Conservation (phyloP, 2,329 filamentous ascomycete genomes). For the Aspergillus neotritici region DNA sequence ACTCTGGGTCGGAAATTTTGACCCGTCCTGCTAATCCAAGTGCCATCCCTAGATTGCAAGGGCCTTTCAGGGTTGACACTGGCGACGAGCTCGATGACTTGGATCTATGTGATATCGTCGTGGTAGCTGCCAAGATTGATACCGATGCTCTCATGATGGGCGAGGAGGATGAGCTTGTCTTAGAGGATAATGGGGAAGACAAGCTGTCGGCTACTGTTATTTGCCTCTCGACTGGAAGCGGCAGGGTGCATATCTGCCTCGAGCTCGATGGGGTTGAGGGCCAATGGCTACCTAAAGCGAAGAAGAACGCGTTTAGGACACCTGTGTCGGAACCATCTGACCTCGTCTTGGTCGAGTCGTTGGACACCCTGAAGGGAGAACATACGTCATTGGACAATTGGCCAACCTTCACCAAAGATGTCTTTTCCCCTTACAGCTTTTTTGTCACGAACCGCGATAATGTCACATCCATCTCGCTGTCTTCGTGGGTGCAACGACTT, state of each 20-base stretch:
- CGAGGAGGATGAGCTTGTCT: slow-evolving; percentile 43
- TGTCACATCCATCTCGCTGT: slow-evolving; percentile 51
- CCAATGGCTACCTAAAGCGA: slow-evolving; percentile 54
- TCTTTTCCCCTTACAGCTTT: slow-evolving; percentile 52
- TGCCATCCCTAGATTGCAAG: slow-evolving; percentile 56
- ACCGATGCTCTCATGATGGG: slow-evolving; percentile 49
- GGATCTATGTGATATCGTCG: slow-evolving; percentile 57
- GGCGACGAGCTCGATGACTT: slow-evolving; percentile 48
- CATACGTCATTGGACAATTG: slow-evolving; percentile 30
- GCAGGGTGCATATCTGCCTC: slow-evolving; percentile 54
- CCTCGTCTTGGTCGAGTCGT: slow-evolving; percentile 40
- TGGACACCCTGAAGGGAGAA: slow-evolving; percentile 35
- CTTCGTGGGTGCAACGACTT: slow-evolving; percentile 52
- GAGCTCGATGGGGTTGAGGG: slow-evolving; percentile 58
- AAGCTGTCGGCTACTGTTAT: slow-evolving; percentile 54
- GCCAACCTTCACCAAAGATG: slow-evolving; percentile 54
- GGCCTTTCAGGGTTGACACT: slow-evolving; percentile 52
- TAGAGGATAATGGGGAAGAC: slow-evolving; percentile 42
- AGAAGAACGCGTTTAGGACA: slow-evolving; percentile 36
- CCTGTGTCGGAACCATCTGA: slow-evolving; percentile 39
- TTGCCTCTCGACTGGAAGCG: slow-evolving; percentile 52
- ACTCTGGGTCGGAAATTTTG: slow-evolving; percentile 49
- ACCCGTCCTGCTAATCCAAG: slow-evolving; percentile 50
- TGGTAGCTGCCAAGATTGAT: slow-evolving; percentile 50
- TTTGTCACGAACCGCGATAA: slow-evolving; percentile 53